Evolutionary conservation across 176 grass and related monocot genomes (phyloP), one percentile per base, ranked within the genome.

Genomic region (Musa troglodytarum): DNA sequence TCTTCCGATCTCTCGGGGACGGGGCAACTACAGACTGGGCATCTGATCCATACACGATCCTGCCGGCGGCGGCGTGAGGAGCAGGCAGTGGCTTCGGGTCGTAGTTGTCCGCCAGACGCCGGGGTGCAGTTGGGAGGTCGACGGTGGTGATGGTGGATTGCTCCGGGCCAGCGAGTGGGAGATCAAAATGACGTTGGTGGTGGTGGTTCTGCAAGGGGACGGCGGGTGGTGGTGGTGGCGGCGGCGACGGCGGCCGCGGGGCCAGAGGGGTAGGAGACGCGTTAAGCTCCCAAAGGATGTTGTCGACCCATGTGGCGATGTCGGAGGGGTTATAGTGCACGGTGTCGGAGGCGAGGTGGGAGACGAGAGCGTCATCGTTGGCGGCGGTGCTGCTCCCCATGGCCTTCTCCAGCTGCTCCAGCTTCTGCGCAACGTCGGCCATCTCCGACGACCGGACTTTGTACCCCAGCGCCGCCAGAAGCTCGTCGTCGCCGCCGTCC

Each of bases 321-420:
- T 71, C 69, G 17, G 69, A 71, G 69, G 69, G 69, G 50, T 71
- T 71, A 43, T 71, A 52, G 49, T 71, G 69, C 43, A 71, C 69
- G 69, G 69, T 71, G 49, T 71, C 69, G 19, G 17, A 26, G 15
- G 69, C 69, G 8, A 71, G 69, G 10, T 71, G 69, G 6, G 2
- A 53, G 49, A 71, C 21, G 49, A 71, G 17, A 43, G 49, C 77
- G 52, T 90, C 83, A 19, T 84, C 89, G 9, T 71, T 54, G 68
- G 75, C 49, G 43, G 49, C 74, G 84, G 25, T 22, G 68, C 74
- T 64, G 74, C 74, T 29, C 9, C 81, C 87, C 90, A 98, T 93
- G 77, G 94, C 90, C 94, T 93, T 89, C 90, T 97, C 94, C 1
- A 93, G 88, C 84, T 93, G 90, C 90, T 97, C 94, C 67, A 97